Conservation (phyloP, 2,329 filamentous ascomycete species). For the Cordyceps tenuipes region DNA sequence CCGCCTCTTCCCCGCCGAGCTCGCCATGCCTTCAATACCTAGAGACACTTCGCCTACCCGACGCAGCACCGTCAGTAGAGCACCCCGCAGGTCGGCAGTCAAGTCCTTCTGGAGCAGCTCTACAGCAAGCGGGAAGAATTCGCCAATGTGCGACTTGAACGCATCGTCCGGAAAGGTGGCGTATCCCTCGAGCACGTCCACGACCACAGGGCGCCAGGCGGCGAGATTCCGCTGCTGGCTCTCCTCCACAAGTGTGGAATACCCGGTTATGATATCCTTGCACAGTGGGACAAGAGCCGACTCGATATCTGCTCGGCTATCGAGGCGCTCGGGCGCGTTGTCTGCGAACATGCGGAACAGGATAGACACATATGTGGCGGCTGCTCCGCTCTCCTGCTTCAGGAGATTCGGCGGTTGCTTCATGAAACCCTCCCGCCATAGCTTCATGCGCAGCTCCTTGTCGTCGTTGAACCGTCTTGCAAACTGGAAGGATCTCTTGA, state of each 20-base stretch:
- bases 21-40: constrained; percentile 44
- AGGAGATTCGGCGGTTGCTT: constrained; percentile 96
- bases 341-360: constrained; percentile 97
- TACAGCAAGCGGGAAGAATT: constrained; percentile 80
- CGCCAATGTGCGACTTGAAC: constrained; percentile 69
- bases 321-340: constrained; percentile 69
- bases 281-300: constrained; percentile 88
- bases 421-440: constrained; percentile 99
- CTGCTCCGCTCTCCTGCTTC: constrained; percentile 90
- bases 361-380: constrained; percentile 91
- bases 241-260: constrained; percentile 83
- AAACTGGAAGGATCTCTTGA: constrained; percentile 96
- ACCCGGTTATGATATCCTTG: constrained; percentile 84
- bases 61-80: constrained; percentile 68
- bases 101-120: constrained; percentile 79
- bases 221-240: constrained; percentile 95
- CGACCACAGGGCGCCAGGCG: constrained; percentile 93
- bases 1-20: constrained; percentile 26
- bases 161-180: constrained; percentile 71
- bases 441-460: constrained; percentile 84
- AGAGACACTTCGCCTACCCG: constrained; percentile 73
- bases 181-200: constrained; percentile 92
- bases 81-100: constrained; percentile 66
- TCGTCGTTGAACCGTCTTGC: constrained; percentile 97
- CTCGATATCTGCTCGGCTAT: constrained; percentile 76